phyloP scores from a whole-genome alignment of 192 early-diverging fungal species.

The Entomortierella chlamydospora region DNA sequence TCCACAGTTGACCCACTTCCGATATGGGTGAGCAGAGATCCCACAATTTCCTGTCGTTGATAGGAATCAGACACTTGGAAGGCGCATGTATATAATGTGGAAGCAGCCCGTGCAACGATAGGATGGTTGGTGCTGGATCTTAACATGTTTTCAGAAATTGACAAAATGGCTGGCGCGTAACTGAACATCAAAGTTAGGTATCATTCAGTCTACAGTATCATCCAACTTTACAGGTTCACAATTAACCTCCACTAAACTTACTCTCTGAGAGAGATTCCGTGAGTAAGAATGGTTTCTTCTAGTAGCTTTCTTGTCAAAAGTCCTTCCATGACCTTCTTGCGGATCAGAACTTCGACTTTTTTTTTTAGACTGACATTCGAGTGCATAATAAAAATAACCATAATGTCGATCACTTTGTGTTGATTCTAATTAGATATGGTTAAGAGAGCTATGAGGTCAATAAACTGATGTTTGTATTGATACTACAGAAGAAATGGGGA shows the following conservation, averaged over 20 bases:
- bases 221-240: no score
- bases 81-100: constrained; percentile 60
- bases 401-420: constrained; percentile 63
- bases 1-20: constrained; percentile 74
- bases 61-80: constrained; percentile 72
- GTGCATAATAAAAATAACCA: constrained; percentile 63
- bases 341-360: constrained; percentile 62
- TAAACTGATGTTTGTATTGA: no score
- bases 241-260: constrained; percentile 28
- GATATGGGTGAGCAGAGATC: constrained; percentile 81
- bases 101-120: constrained; percentile 53
- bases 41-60: constrained; percentile 83
- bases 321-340: constrained; percentile 62
- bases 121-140: constrained; percentile 63
- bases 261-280: constrained; percentile 59
- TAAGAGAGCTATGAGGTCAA: background rate
- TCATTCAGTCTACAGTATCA: background rate
- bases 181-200: constrained; percentile 10
- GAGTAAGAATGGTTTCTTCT: constrained; percentile 59
- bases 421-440: constrained; percentile 35
- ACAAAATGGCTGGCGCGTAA: constrained; percentile 63
- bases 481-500: no score
- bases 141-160: constrained; percentile 70
- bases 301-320: constrained; percentile 56
- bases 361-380: constrained; percentile 65